A percentile compares a stretch with the other conserved stretches of the same genome.
Conservation (phyloP, 2,329 filamentous ascomycete species). For the Phialemonium atrogriseum region DNA sequence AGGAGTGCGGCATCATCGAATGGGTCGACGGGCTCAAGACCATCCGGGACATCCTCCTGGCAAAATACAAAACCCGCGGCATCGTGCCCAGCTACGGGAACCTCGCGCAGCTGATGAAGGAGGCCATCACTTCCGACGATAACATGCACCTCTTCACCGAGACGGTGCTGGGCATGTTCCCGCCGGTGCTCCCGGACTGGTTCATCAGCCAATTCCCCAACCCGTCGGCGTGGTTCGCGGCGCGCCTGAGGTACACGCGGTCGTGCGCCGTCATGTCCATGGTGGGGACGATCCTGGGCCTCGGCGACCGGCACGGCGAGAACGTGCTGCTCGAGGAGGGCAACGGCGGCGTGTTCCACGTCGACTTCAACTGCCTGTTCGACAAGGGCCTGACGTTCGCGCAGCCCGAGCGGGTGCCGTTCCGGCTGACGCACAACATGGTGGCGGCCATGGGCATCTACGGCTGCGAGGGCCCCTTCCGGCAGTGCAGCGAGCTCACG, state of each 20-base stretch:
- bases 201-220: slow-evolving; percentile 94
- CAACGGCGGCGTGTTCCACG: slow-evolving; percentile 89
- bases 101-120: slow-evolving; percentile 57
- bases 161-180: slow-evolving; percentile 57
- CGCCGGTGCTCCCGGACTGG: slow-evolving; percentile 83
- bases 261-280: slow-evolving; percentile 99
- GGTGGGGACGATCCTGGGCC: slow-evolving; percentile 85
- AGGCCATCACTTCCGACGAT: slow-evolving; percentile 43
- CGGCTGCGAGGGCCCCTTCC: slow-evolving; percentile 87
- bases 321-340: slow-evolving; percentile 94
- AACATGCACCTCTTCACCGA: slow-evolving; percentile 68
- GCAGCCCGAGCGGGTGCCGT: slow-evolving; percentile 90
- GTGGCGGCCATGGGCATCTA: slow-evolving; percentile 93
- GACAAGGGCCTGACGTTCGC: slow-evolving; percentile 95
- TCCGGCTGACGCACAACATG: slow-evolving; percentile 98
- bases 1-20: slow-evolving; percentile 96
- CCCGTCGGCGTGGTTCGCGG: slow-evolving; percentile 84
- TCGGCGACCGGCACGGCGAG: slow-evolving; percentile 93
- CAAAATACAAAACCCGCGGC: slow-evolving; percentile 67
- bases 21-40: slow-evolving; percentile 97
- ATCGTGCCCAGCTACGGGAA: slow-evolving; percentile 62
- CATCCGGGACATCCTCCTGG: slow-evolving; percentile 80
- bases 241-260: slow-evolving; percentile 80
- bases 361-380: slow-evolving; percentile 99
- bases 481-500: slow-evolving; percentile 83